Evolutionary conservation across 495 filamentous ascomycete genomes (phyloP).

Genomic region (Mytilinidion resinicola): DNA sequence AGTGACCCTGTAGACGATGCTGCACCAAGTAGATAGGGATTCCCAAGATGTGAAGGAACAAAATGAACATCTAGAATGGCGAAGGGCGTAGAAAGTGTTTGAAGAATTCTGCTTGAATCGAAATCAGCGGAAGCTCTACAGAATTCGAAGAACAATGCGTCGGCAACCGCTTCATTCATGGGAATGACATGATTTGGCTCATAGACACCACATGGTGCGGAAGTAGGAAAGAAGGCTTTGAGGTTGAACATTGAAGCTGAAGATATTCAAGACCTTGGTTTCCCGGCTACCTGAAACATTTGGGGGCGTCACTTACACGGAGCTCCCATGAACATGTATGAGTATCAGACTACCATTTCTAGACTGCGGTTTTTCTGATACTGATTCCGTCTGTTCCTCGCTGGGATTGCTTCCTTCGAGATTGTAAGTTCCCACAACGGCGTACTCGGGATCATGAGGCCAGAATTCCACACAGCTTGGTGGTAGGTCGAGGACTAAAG

Average conservation of each 20-base stretch:
- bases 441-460: conserved; percentile 54
- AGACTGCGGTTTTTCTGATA: conserved; percentile 29
- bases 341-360: conserved; percentile 21
- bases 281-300: too few relatives aligned
- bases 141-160: too few relatives aligned
- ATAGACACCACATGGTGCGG: background rate
- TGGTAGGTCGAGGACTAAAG: conserved; percentile 51
- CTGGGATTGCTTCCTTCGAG: conserved; percentile 49
- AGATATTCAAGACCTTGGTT: too few relatives aligned
- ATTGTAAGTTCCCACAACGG: conserved; percentile 83
- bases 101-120: conserved; percentile 28
- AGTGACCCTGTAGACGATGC: conserved; percentile 69
- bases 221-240: too few relatives aligned
- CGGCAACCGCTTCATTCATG: too few relatives aligned
- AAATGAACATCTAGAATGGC: conserved; percentile 87
- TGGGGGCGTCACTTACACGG: conserved; percentile 45
- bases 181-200: too few relatives aligned
- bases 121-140: background rate
- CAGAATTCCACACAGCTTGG: conserved; percentile 85
- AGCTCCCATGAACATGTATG: conserved; percentile 36
- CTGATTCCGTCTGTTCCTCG: conserved; percentile 26
- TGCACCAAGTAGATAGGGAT: conserved; percentile 51
- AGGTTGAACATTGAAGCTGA: too few relatives aligned
- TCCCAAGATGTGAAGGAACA: conserved; percentile 45
- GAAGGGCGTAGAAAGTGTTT: conserved; percentile 52